Percentiles rank a stretch among this genome's conserved stretches.
Conservation (phyloP, 345 rosid species). For the Gossypium stocksii region DNA sequence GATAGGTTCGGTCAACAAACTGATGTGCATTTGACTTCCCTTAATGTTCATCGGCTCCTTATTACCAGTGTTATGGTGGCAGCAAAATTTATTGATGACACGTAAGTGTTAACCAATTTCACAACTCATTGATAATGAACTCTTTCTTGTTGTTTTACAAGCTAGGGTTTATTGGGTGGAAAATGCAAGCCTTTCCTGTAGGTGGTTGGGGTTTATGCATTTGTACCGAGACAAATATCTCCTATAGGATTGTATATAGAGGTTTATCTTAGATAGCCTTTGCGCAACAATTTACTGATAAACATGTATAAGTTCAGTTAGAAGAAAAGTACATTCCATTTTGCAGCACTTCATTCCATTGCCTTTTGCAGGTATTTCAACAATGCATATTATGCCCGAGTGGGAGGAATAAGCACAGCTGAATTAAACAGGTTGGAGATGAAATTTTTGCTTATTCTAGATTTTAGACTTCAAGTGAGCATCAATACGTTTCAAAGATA, state of each 20-base stretch:
- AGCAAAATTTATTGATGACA: slow-evolving; percentile 78
- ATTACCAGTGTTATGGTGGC: slow-evolving; percentile 78
- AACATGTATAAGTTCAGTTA: background rate
- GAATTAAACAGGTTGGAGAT: slow-evolving; percentile 84
- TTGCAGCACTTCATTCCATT: background rate
- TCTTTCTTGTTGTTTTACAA: background rate
- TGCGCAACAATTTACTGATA: background rate
- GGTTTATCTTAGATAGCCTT: background rate
- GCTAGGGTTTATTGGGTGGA: too few relatives aligned
- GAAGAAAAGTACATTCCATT: background rate
- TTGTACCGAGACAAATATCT: background rate
- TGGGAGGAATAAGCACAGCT: slow-evolving; percentile 79
- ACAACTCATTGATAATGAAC: background rate
- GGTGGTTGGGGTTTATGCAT: too few relatives aligned
- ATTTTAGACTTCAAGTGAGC: slow-evolving; percentile 78
- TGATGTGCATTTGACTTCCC: slow-evolving; percentile 52
- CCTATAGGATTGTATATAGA: background rate
- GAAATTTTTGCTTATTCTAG: slow-evolving; percentile 68
- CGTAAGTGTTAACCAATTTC: slow-evolving; percentile 40
- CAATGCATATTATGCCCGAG: slow-evolving; percentile 87
- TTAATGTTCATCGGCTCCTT: slow-evolving; percentile 80
- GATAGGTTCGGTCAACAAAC: slow-evolving; percentile 50
- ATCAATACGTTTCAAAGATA: slow-evolving; percentile 51
- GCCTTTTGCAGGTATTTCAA: slow-evolving; percentile 64
- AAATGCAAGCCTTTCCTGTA: too few relatives aligned